Evolutionary conservation across 805 yeast species (phyloP).

Genomic region (Metschnikowia orientalis): DNA sequence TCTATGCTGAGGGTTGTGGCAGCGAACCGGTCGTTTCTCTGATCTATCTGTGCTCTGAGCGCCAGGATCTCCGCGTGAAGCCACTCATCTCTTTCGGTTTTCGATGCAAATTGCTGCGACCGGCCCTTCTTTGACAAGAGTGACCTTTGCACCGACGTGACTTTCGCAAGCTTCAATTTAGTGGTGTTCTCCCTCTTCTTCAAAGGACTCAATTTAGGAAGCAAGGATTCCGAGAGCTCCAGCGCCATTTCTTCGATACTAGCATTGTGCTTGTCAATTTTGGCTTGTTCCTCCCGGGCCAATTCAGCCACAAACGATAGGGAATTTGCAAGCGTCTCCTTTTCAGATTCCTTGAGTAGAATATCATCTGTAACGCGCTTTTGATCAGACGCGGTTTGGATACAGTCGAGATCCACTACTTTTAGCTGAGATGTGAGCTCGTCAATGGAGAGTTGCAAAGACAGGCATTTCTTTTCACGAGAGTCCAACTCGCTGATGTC

Average conservation of each 20-base stretch:
- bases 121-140: conserved; percentile 71
- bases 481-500: conserved; percentile 54
- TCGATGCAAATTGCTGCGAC: conserved; percentile 51
- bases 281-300: conserved; percentile 18
- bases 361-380: conserved; percentile 45
- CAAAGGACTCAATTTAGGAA: conserved; percentile 29
- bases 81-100: conserved; percentile 65
- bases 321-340: conserved; percentile 40
- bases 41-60: conserved; percentile 21
- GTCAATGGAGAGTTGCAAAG: conserved; percentile 43
- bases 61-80: conserved; percentile 47
- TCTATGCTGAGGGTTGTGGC: conserved; percentile 1
- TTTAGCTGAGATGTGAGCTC: conserved; percentile 46
- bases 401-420: conserved; percentile 52
- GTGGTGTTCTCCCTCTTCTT: conserved; percentile 37
- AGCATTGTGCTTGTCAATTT: conserved; percentile 19
- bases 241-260: conserved; percentile 35
- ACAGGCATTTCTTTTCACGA: conserved; percentile 50
- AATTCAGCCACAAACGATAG: conserved; percentile 29
- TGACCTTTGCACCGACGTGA: conserved; percentile 50
- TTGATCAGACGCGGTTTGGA: conserved; percentile 48
- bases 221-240: conserved; percentile 31
- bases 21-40: conserved; percentile 3
- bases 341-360: conserved; percentile 46
- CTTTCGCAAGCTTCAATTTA: conserved; percentile 36